Evolutionary conservation across 2,329 filamentous ascomycete species (phyloP), one percentile per base, ranked within the genome.

Genomic region (Neodidymelliopsis sp.): DNA sequence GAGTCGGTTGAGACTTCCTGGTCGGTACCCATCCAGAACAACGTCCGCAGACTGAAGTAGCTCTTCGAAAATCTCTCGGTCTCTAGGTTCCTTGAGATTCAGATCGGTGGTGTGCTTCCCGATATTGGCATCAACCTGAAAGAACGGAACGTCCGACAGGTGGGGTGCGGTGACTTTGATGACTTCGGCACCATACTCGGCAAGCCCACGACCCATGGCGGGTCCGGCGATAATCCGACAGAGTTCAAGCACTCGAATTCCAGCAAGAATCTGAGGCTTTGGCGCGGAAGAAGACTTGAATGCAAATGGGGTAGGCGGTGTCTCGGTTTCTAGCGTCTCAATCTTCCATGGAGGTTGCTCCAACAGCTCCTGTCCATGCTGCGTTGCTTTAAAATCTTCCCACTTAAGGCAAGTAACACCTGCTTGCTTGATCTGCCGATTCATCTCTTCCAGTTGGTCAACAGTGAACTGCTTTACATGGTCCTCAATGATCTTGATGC

Each of bases 161-260:
- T 83, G 75, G 0, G 85, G 81, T 6, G 83, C 84, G 2, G 87
- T 90, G 34, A 91, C 78, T 60, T 90, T 88, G 57, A 91, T 78
- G 0, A 91, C 87, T 42, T 86, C 82, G 6, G 88, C 88, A 2
- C 89, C 89, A 64, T 90, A 87, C 54, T 89, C 88, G n/a, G 85
- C 87, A 0, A 91, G 79, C 2, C 85, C 85, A 22, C 87, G 82
- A 3, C 84, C 84, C 57, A 91, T 85, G 4, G 85, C 83, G n/a
- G 88, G 88, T 0, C 87, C 88, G 3, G 88, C 88, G 55, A 91
- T 90, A 62, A 91, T 85, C 29, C 88, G 84, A 64, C 87, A 89
- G 22, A 91, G 74, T 65, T 92, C 89, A 4, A 91, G 79, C 5
- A 91, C 87, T 56, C 86, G 87, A 67, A 91, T 79, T 0, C 88